These are phyloP conservation scores for Hypoxylon sp. DNA, from an alignment of 2,329 filamentous ascomycete species.

Conservation along the genomic window DNA sequence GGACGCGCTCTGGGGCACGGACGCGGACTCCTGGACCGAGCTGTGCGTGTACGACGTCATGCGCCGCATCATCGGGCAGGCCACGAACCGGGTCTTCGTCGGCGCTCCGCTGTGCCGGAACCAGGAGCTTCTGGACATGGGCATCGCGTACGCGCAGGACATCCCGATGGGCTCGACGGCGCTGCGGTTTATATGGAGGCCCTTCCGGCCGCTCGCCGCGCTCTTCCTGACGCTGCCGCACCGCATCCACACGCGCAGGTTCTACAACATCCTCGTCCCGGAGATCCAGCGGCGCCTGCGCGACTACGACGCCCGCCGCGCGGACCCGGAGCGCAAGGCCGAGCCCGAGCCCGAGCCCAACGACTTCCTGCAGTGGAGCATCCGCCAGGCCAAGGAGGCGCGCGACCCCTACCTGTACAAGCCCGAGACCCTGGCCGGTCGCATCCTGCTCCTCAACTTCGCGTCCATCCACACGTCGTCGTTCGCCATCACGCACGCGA, in stretches of 20 bases:
- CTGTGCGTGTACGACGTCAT: constrained; percentile 40
- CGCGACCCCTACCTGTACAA: constrained; percentile 41
- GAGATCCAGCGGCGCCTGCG: constrained; percentile 41
- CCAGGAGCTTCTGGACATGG: constrained; percentile 37
- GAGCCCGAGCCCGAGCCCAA: constrained; percentile 33
- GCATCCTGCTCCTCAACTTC: constrained; percentile 48
- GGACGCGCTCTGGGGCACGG: constrained; percentile 40
- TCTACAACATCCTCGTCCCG: constrained; percentile 38
- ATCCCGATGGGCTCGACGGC: constrained; percentile 34
- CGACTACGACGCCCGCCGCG: constrained; percentile 35
- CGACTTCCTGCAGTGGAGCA: constrained; percentile 38
- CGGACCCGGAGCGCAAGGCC: constrained; percentile 34
- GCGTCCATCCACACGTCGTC: constrained; percentile 52
- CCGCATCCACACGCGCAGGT: constrained; percentile 36
- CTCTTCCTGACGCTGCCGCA: constrained; percentile 42
- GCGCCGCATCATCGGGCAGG: constrained; percentile 40
- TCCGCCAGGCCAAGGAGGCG: constrained; percentile 17
- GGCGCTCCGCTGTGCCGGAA: constrained; percentile 44
- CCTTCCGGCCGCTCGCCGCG: constrained; percentile 38
- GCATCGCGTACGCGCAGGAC: constrained; percentile 41
- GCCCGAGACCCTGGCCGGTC: constrained; percentile 40
- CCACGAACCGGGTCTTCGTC: constrained; percentile 47
- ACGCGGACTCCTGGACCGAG: constrained; percentile 22
- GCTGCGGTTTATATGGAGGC: constrained; percentile 36
- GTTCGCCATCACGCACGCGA: constrained; percentile 47